phyloP scores from a whole-genome alignment of 2,329 filamentous ascomycete genomes.

The Aspergillus hiratsukae region DNA sequence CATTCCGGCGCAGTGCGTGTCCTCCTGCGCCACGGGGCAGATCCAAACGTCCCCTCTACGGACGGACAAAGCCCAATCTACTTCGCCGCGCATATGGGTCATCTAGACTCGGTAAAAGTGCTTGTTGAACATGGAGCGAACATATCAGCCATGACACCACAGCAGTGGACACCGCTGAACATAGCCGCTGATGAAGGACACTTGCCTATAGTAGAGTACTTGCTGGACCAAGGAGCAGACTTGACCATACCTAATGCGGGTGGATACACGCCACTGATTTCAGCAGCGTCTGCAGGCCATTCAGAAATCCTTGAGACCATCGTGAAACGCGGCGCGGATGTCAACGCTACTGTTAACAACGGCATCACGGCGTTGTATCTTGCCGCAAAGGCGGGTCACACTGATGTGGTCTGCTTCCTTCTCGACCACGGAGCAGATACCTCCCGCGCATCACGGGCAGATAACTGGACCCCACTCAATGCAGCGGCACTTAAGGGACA shows the following conservation, averaged over 20 bases:
- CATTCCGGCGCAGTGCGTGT: background rate
- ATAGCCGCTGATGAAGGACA: background rate
- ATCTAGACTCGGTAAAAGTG: background rate
- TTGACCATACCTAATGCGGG: background rate
- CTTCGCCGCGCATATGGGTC: background rate
- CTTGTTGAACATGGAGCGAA: constrained; percentile 1
- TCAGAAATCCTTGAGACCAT: background rate
- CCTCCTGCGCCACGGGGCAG: background rate
- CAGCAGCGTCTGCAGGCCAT: background rate
- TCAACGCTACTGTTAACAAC: background rate
- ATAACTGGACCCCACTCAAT: background rate
- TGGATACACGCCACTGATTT: background rate
- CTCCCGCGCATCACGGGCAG: no score
- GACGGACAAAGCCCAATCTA: background rate
- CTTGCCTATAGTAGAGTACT: background rate
- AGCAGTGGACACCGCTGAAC: background rate
- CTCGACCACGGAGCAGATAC: background rate
- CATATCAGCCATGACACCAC: background rate
- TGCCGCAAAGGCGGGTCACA: background rate
- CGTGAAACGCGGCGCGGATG: background rate
- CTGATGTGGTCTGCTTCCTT: background rate
- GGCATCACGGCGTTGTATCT: background rate
- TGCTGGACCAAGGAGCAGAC: background rate
- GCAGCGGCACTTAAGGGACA: background rate
- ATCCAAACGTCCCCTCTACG: background rate